Evolutionary conservation across 208 protist genomes (phyloP).

Genomic region (Leishmania arabica): DNA sequence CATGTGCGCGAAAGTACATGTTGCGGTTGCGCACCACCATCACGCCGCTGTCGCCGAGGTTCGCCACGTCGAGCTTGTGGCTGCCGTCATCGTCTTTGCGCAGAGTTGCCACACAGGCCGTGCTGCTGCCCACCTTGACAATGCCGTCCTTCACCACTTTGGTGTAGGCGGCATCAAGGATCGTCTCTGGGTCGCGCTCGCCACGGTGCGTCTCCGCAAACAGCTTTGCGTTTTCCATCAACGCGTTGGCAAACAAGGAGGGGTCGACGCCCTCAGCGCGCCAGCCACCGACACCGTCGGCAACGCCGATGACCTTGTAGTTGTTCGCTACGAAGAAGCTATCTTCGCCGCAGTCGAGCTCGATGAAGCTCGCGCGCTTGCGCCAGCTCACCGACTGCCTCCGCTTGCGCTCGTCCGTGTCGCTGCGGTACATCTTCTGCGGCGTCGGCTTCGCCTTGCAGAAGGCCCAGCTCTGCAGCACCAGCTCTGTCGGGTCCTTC

Average conservation of each 20-base stretch:
- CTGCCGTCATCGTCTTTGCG: conserved; percentile 46
- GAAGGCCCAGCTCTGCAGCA: conserved; percentile 92
- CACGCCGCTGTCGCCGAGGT: conserved; percentile 91
- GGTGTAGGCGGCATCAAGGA: conserved; percentile 79
- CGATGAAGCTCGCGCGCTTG: conserved; percentile 88
- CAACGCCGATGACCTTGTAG: conserved; percentile 91
- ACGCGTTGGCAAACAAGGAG: conserved; percentile 76
- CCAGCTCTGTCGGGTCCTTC: conserved; percentile 79
- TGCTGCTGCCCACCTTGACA: conserved; percentile 92
- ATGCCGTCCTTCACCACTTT: conserved; percentile 74
- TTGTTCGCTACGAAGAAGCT: conserved; percentile 94
- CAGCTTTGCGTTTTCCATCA: conserved; percentile 93
- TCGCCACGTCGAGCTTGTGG: conserved; percentile 85
- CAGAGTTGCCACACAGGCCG: conserved; percentile 84
- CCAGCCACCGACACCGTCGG: conserved; percentile 94
- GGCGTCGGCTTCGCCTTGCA: conserved; percentile 88
- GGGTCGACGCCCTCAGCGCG: conserved; percentile 84
- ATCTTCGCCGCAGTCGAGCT: conserved; percentile 94
- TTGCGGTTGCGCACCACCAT: conserved; percentile 84
- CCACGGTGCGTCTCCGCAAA: conserved; percentile 85
- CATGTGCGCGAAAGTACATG: conserved; percentile 78
- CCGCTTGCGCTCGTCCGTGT: conserved; percentile 78
- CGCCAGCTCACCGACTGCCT: conserved; percentile 74
- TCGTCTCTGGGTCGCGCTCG: conserved; percentile 79
- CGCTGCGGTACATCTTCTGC: conserved; percentile 77